A percentile compares a stretch with the other conserved stretches of the same genome.
Conservation (phyloP, 2,329 filamentous ascomycete genomes). For the Diplodia seriata region DNA sequence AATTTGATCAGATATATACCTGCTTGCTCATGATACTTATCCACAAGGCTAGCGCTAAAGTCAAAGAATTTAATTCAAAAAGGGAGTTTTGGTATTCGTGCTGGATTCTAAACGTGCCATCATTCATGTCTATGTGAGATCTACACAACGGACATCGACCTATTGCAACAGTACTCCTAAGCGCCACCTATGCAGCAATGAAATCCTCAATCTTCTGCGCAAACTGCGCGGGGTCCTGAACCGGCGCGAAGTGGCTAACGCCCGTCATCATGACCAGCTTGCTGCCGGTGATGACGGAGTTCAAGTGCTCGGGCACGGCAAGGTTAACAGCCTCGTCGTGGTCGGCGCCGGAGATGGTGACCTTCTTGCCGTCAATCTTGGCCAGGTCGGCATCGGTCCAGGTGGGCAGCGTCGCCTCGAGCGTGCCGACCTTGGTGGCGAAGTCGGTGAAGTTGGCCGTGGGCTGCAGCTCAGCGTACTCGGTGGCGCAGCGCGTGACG, state of each 20-base stretch:
- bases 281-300: conserved; percentile 49
- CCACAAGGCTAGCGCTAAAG: neutral
- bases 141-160: neutral
- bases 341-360: conserved; percentile 42
- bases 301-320: conserved; percentile 46
- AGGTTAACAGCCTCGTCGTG: conserved; percentile 52
- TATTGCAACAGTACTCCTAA: neutral
- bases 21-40: neutral
- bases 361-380: conserved; percentile 40
- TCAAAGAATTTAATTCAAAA: neutral
- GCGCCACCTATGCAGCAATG: conserved; percentile 13
- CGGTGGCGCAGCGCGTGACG: conserved; percentile 45
- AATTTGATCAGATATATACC: neutral
- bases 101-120: neutral
- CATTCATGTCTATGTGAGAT: neutral
- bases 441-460: conserved; percentile 49
- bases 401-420: conserved; percentile 49
- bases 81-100: neutral
- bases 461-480: conserved; percentile 50
- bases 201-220: conserved; percentile 34
- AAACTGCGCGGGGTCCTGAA: conserved; percentile 49
- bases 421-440: conserved; percentile 46
- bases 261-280: conserved; percentile 45
- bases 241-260: conserved; percentile 55
- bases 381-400: conserved; percentile 39